Evolutionary conservation across 1,284 basidiomycete genomes (phyloP), one percentile per base, ranked within the genome.

Genomic region (Porogramme epimiltina): DNA sequence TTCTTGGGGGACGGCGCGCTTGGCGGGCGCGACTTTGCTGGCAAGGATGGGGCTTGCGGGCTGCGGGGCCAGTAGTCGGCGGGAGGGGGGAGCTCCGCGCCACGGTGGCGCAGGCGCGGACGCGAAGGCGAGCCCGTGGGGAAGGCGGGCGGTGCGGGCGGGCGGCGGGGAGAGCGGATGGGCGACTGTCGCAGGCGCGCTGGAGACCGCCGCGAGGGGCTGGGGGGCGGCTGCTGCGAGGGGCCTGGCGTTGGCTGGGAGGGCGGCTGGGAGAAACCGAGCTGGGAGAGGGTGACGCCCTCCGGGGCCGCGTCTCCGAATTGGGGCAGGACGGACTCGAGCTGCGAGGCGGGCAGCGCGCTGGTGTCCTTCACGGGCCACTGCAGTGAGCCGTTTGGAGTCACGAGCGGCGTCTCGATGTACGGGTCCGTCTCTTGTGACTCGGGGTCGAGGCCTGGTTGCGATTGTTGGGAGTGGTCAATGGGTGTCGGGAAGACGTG

Each of bases 301-400:
- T 68, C 69, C 42, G 34, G 34, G 33, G 66, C 62, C 24, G 62
- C 49, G 16, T 45, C 42, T 10, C 62, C 55, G 2, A 53, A 48
- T 45, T 72, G 75, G 4, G 57, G 57, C 23, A 70, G 69, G 10
- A 59, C 60, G 15, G 66, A 59, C 46, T 78, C 72, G 25, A 73
- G 61, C 56, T 75, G 73, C 10, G 74, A 74, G n/a, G 66, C 51
- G 16, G 76, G 66, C 3, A 72, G 55, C 39, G 65, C 62, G 51
- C 66, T 70, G 19, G 64, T 67, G 55, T 71, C 52, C 43, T 56
- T 64, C 16, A 64, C 59, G 26, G 66, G 67, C 71, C 75, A 78
- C 45, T 77, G 73, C n/a, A 78, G 65, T 4, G 80, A 81, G 31
- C 79, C 77, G 51, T 78, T 76, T 0, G 84, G 84, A 15, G 80